Evolutionary conservation across 2,329 filamentous ascomycete genomes (phyloP).

Genomic region (Sclerotinia spermophila): DNA sequence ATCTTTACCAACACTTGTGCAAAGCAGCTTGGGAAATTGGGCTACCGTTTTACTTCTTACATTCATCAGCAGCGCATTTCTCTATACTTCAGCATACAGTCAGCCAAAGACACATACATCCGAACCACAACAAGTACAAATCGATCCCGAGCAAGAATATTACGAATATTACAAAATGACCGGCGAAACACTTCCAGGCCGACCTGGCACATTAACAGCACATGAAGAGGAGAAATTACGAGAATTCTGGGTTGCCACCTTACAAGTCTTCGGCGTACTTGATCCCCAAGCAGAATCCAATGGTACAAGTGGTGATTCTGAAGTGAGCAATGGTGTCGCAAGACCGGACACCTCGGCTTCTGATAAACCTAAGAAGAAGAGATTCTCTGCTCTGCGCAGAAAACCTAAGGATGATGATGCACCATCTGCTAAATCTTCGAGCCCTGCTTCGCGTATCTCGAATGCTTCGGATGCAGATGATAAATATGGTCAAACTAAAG

Average conservation of each 20-base stretch:
- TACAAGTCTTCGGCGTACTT: conserved; percentile 69
- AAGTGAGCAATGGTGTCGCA: conserved; percentile 26
- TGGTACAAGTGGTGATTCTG: conserved; percentile 25
- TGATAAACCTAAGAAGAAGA: conserved; percentile 70
- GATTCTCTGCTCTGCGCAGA: conserved; percentile 65
- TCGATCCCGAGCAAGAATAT: conserved; percentile 20
- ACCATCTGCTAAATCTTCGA: conserved; percentile 39
- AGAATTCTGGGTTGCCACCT: conserved; percentile 75
- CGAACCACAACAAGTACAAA: not conserved
- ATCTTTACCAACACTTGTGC: not conserved
- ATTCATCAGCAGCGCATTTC: conserved; percentile 18
- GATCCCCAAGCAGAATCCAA: conserved; percentile 38
- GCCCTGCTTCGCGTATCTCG: conserved; percentile 16
- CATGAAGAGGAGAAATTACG: conserved; percentile 87
- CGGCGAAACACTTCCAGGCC: conserved; percentile 56
- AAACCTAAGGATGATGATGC: conserved; percentile 53
- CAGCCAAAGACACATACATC: conserved; percentile 2
- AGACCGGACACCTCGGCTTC: conserved; percentile 29
- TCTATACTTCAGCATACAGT: conserved; percentile 19
- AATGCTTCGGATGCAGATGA: conserved; percentile 58
- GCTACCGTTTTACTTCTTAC: conserved; percentile 16
- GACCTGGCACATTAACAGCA: conserved; percentile 80
- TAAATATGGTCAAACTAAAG: conserved; percentile 87
- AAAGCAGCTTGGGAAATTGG: conserved; percentile 16
- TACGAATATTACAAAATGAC: conserved; percentile 39